Evolutionary conservation across 306 rosid genomes (phyloP), one percentile per base, ranked within the genome.

Genomic region (Quercus ilex): DNA sequence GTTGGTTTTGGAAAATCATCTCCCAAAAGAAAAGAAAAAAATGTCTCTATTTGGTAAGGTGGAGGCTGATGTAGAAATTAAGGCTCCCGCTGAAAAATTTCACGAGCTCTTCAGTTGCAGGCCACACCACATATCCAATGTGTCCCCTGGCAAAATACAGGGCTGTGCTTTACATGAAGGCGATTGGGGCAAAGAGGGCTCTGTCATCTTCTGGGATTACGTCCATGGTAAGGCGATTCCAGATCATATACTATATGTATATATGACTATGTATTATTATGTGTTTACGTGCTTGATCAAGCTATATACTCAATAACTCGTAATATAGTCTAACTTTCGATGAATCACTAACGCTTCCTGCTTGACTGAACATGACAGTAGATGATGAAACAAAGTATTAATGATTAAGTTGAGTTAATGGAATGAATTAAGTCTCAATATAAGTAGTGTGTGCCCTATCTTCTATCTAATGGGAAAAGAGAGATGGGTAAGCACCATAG

Each of bases 101-200:
- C 74, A 53, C 31, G 74, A 77, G 33, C 2, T 82, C 38, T 77
- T 82, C 19, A 64, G 35, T 18, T 62, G 78, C 73, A 77, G 57
- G 57, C 82, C 85, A 52, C 78, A 77, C 72, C 85, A 64, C 12
- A 25, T 73, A 0, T 64, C 81, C 72, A 82, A 77, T 8, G 49
- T 3, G 4, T 12, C 65, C 55, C 1, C 46, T 5, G 63, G 15
- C 49, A 73, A 63, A 46, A 5, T 77, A 1, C 82, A 65, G 67
- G 79, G 71, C 5, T 63, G 62, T 65, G 79, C 56, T 0, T 49
- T 73, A 21, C 82, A 41, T 43, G 79, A 77, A 41, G 85, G 79
- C 20, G 79, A 77, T 9, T 82, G 71, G 85, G 82, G 78, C 11
- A 21, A 52, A 18, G 82, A 62, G 35, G 79, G 82, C 9, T 55